Percentiles rank a stretch among this genome's conserved stretches.
These are phyloP conservation scores for Ustilago trichophora DNA, from an alignment of 1,284 basidiomycete species.

Conservation along the genomic window DNA sequence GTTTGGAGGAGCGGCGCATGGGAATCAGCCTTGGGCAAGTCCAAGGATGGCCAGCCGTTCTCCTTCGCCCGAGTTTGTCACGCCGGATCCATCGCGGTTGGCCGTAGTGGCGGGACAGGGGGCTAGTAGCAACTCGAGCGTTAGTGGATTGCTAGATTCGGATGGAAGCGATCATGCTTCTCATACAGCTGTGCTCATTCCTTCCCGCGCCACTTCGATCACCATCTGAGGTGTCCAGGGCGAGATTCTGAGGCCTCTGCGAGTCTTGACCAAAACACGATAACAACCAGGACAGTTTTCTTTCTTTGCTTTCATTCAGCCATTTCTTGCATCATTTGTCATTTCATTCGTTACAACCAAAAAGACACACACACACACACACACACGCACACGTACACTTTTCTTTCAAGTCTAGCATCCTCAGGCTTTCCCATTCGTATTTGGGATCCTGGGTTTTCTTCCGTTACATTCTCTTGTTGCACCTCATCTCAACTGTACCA, in stretches of 20 bases:
- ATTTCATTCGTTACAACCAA: too few species aligned
- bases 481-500: too few species aligned
- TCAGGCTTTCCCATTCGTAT: too few species aligned
- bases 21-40: slow-evolving; percentile 34
- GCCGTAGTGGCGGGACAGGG: slow-evolving; percentile 1
- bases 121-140: slow-evolving; percentile 22
- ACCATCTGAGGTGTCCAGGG: too few species aligned
- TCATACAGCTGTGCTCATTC: slow-evolving; percentile 21
- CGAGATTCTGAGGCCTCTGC: too few species aligned
- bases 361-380: too few species aligned
- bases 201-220: slow-evolving; percentile 13
- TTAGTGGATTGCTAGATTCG: slow-evolving; percentile 27
- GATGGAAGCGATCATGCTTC: slow-evolving; percentile 36
- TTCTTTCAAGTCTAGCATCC: too few species aligned
- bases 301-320: neutral
- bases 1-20: slow-evolving; percentile 5
- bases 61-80: slow-evolving; percentile 15
- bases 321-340: too few species aligned
- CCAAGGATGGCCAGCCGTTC: slow-evolving; percentile 20
- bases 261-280: too few species aligned
- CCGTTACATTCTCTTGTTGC: too few species aligned
- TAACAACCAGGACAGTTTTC: slow-evolving; percentile 5
- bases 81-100: slow-evolving; percentile 13
- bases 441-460: too few species aligned
- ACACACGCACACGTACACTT: too few species aligned